phyloP scores from a whole-genome alignment of 2,329 filamentous ascomycete genomes.

The Fusarium aywerte region DNA sequence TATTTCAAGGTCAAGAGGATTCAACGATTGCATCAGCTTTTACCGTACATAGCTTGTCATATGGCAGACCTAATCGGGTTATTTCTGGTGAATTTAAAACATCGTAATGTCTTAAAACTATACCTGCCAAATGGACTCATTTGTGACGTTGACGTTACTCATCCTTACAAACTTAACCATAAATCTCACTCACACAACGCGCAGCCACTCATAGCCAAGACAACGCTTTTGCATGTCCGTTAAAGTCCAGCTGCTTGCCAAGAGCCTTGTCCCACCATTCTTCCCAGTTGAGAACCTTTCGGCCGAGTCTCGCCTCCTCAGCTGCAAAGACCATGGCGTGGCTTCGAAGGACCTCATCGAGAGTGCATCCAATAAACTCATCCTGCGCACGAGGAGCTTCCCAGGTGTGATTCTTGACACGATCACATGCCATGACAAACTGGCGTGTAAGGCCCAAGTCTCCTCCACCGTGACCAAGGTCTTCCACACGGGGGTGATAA shows the following conservation, averaged over 20 bases:
- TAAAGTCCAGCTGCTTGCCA: conserved; percentile 29
- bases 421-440: conserved; percentile 84
- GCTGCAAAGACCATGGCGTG: conserved; percentile 95
- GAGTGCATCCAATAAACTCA: conserved; percentile 79
- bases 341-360: conserved; percentile 88
- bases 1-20: conserved; percentile 17
- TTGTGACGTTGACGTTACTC: background rate
- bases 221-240: background rate
- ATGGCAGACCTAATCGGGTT: conserved; percentile 23
- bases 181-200: background rate
- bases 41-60: conserved; percentile 36
- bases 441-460: conserved; percentile 74
- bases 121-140: background rate
- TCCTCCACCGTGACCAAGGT: conserved; percentile 55
- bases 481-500: conserved; percentile 49
- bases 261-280: conserved; percentile 74
- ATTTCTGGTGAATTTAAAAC: conserved; percentile 20
- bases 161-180: background rate
- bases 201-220: background rate
- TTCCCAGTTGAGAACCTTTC: conserved; percentile 78
- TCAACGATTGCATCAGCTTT: conserved; percentile 25
- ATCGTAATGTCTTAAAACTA: conserved; percentile 13
- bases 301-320: conserved; percentile 80
- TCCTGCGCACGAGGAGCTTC: conserved; percentile 76
- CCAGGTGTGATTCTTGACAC: conserved; percentile 77